Percentiles rank a stretch among this genome's conserved stretches.
These are phyloP conservation scores for Mycena galericulata DNA, from an alignment of 768 basidiomycete genomes.

Conservation along the genomic window DNA sequence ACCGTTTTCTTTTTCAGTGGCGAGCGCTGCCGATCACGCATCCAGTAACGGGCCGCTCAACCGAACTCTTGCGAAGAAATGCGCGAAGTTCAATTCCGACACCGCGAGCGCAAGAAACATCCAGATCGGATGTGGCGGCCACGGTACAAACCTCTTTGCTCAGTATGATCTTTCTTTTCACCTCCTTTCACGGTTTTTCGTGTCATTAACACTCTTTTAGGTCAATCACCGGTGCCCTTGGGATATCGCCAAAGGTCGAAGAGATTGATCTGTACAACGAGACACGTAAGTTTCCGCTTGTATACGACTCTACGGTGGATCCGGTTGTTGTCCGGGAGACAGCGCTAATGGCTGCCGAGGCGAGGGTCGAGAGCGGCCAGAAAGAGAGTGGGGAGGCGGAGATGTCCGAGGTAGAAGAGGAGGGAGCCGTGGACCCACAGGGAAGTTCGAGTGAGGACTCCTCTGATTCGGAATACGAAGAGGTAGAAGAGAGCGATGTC, in stretches of 20 bases:
- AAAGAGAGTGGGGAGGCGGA: conserved; percentile 5
- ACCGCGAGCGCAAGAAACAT: conserved; percentile 21
- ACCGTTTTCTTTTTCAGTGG: conserved; percentile 24
- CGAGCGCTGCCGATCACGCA: conserved; percentile 26
- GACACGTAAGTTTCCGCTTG: conserved; percentile 19
- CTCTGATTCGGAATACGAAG: conserved; percentile 1
- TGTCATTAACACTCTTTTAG: not conserved
- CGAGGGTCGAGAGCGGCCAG: not conserved
- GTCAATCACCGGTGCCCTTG: conserved; percentile 9
- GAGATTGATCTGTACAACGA: conserved; percentile 16
- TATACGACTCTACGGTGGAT: conserved; percentile 3
- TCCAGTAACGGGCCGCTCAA: conserved; percentile 28
- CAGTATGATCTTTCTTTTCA: conserved; percentile 16
- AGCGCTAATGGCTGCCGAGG: conserved; percentile 2
- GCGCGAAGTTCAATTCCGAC: conserved; percentile 12
- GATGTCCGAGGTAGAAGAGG: conserved; percentile 4
- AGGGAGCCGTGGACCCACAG: not conserved
- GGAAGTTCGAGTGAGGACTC: not conserved
- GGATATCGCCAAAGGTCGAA: conserved; percentile 3
- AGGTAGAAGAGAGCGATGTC: conserved; percentile 1
- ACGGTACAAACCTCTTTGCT: conserved; percentile 26
- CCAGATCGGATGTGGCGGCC: conserved; percentile 30
- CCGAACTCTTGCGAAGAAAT: conserved; percentile 14
- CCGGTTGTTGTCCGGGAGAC: conserved; percentile 4
- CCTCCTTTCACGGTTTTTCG: not conserved